Evolutionary conservation across 2,329 filamentous ascomycete species (phyloP).

Genomic region (Ceratocystis lukuohia): DNA sequence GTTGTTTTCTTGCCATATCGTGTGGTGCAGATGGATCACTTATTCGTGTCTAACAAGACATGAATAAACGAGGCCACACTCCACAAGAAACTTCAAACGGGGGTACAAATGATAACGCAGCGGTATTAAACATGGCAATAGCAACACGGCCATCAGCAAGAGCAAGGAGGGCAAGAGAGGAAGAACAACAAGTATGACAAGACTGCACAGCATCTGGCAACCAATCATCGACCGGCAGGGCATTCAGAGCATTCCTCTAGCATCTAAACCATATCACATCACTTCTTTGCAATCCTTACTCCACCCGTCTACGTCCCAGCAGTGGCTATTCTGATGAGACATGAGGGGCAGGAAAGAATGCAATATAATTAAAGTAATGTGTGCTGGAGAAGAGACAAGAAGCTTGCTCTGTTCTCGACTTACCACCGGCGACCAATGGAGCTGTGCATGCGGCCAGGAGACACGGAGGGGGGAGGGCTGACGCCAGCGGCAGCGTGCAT

Average conservation of each 20-base stretch:
- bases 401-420: conserved; percentile 19
- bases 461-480: conserved; percentile 66
- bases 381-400: neutral
- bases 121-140: neutral
- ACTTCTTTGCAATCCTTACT: neutral
- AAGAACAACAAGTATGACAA: conserved; percentile 2
- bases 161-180: neutral
- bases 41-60: conserved; percentile 2
- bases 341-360: neutral
- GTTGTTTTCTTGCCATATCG: neutral
- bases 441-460: conserved; percentile 46
- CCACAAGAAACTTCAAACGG: neutral
- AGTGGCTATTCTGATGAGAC: conserved; percentile 10
- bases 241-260: neutral
- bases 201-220: neutral
- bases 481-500: conserved; percentile 39
- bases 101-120: neutral
- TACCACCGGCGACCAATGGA: conserved; percentile 43
- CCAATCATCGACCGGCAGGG: neutral
- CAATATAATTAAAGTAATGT: neutral
- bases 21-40: neutral
- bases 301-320: neutral
- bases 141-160: neutral
- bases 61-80: conserved; percentile 3
- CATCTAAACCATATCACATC: too few species aligned